Evolutionary conservation across 257 asterid species (phyloP).

Genomic region (Solanum pinnatisectum): DNA sequence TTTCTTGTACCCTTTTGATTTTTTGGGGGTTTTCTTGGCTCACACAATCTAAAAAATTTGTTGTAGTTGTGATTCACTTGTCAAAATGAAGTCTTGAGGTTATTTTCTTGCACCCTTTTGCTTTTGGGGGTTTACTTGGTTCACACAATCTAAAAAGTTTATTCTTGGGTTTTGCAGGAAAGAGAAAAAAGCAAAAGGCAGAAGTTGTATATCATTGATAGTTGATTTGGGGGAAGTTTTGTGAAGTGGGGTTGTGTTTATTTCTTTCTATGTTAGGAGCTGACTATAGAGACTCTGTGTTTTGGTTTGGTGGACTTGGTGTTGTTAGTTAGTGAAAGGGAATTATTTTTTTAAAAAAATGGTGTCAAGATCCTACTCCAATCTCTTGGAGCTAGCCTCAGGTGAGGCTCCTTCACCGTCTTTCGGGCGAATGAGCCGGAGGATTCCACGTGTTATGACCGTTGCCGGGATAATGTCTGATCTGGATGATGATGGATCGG

Average conservation of each 20-base stretch:
- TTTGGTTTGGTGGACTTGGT: slow-evolving; percentile 13
- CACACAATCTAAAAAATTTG: background rate
- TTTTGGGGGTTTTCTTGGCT: slow-evolving; percentile 6
- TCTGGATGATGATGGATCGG: slow-evolving; percentile 57
- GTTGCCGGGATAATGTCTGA: slow-evolving; percentile 83
- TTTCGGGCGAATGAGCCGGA: slow-evolving; percentile 46
- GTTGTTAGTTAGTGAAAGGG: slow-evolving; percentile 7
- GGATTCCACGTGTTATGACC: slow-evolving; percentile 77
- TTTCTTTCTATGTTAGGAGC: slow-evolving; percentile 11
- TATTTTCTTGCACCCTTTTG: slow-evolving; percentile 22
- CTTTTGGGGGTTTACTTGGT: slow-evolving; percentile 7
- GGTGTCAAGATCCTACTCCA: slow-evolving; percentile 90
- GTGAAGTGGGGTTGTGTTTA: background rate
- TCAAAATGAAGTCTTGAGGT: slow-evolving; percentile 20
- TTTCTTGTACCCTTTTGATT: background rate
- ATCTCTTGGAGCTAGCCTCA: slow-evolving; percentile 72
- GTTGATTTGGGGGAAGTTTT: background rate
- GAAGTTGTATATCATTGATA: background rate
- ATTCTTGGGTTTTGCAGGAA: background rate
- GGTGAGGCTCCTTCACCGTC: slow-evolving; percentile 75
- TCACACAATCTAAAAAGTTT: background rate
- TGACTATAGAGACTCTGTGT: slow-evolving; percentile 6
- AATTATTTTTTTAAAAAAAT: background rate
- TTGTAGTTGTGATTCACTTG: slow-evolving; percentile 4
- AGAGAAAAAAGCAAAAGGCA: background rate